Evolutionary conservation across 1,284 basidiomycete genomes (phyloP).

Genomic region (Volvariella surrecta): DNA sequence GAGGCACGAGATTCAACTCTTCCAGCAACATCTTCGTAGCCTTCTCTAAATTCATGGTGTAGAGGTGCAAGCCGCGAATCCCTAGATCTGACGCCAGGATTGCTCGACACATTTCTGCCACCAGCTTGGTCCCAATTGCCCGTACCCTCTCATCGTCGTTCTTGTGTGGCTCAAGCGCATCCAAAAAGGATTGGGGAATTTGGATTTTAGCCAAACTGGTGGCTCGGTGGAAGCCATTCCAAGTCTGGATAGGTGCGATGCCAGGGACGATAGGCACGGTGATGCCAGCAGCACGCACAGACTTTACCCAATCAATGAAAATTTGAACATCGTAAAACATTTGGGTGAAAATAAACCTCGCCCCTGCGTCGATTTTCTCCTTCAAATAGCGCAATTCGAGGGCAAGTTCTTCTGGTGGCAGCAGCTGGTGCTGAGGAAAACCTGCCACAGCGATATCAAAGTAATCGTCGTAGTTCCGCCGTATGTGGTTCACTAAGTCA

Average conservation of each 20-base stretch:
- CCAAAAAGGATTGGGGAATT: conserved; percentile 77
- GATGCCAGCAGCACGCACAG: conserved; percentile 81
- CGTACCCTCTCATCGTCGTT: conserved; percentile 89
- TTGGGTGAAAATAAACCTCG: conserved; percentile 90
- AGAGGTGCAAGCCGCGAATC: conserved; percentile 88
- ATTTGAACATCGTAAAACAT: conserved; percentile 92
- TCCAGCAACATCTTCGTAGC: conserved; percentile 90
- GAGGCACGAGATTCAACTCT: conserved; percentile 78
- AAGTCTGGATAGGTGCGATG: conserved; percentile 96
- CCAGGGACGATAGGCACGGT: conserved; percentile 93
- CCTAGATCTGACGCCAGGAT: conserved; percentile 77
- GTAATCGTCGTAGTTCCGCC: conserved; percentile 74
- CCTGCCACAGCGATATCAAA: conserved; percentile 94
- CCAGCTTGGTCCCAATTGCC: conserved; percentile 80
- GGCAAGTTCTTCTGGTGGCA: conserved; percentile 67
- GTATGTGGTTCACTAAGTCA: conserved; percentile 87
- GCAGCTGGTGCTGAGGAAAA: conserved; percentile 69
- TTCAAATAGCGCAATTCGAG: conserved; percentile 85
- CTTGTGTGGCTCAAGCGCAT: conserved; percentile 83
- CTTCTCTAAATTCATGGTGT: conserved; percentile 98
- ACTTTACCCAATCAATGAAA: conserved; percentile 81
- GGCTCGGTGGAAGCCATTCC: conserved; percentile 93
- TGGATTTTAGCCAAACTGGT: conserved; percentile 81
- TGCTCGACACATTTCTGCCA: conserved; percentile 80
- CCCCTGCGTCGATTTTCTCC: conserved; percentile 82